These are phyloP conservation scores for Trichoderma breve DNA, from an alignment of 2,329 filamentous ascomycete species.

Conservation along the genomic window DNA sequence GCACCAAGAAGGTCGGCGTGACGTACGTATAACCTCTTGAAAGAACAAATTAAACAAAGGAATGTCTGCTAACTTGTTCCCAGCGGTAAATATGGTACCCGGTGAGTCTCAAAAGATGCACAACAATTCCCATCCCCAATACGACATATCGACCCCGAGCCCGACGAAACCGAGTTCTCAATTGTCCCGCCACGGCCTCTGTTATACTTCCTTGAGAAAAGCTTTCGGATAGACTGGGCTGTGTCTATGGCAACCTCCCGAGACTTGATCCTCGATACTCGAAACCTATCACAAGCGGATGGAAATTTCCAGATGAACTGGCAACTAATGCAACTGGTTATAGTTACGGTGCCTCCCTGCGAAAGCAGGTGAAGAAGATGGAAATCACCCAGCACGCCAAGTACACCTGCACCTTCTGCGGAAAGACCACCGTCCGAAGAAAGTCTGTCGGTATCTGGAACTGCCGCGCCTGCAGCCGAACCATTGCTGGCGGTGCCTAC, in stretches of 20 bases:
- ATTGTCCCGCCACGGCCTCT: neutral
- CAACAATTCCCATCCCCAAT: neutral
- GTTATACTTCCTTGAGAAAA: neutral
- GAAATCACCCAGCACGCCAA: slow-evolving; percentile 98
- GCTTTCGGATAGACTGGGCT: neutral
- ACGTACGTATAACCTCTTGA: slow-evolving; percentile 50
- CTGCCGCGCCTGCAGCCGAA: slow-evolving; percentile 95
- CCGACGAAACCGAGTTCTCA: slow-evolving; percentile 14
- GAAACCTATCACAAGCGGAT: neutral
- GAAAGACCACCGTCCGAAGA: slow-evolving; percentile 91
- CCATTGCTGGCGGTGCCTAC: slow-evolving; percentile 73
- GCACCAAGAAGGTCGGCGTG: slow-evolving; percentile 96
- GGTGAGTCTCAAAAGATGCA: slow-evolving; percentile 56
- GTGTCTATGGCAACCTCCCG: neutral
- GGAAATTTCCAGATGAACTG: neutral
- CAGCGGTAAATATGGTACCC: slow-evolving; percentile 88
- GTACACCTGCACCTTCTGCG: slow-evolving; percentile 98
- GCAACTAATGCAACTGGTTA: slow-evolving; percentile 19
- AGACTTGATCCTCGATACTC: neutral
- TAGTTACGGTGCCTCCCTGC: slow-evolving; percentile 98
- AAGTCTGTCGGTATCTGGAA: slow-evolving; percentile 94
- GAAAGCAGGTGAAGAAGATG: slow-evolving; percentile 98
- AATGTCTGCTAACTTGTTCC: slow-evolving; percentile 31
- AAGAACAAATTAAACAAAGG: neutral
- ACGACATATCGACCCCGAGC: slow-evolving; percentile 1